These are phyloP conservation scores for Metarhizium sp. DNA, from an alignment of 2,329 filamentous ascomycete species.

Conservation along the genomic window DNA sequence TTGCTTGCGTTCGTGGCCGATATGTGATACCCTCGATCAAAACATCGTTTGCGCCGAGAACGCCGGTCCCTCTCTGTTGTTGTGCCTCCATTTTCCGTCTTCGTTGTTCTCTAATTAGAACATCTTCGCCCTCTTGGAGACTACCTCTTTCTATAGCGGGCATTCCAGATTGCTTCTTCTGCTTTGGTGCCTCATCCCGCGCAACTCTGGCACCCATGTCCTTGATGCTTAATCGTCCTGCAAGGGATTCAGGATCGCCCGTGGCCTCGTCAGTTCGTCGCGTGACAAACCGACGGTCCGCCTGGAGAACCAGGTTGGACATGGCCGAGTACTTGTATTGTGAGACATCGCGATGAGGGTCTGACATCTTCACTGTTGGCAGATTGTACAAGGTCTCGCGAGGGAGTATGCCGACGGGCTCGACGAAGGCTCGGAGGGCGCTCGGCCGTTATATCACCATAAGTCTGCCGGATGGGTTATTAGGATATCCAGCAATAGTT, in stretches of 20 bases:
- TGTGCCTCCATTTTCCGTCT: slow-evolving; percentile 70
- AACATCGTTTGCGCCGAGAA: slow-evolving; percentile 76
- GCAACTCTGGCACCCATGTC: slow-evolving; percentile 88
- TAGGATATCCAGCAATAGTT: slow-evolving; percentile 6
- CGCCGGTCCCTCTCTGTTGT: slow-evolving; percentile 62
- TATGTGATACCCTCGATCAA: slow-evolving; percentile 88
- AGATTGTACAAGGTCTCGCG: slow-evolving; percentile 14
- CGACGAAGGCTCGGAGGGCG: slow-evolving; percentile 26
- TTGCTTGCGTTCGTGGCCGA: slow-evolving; percentile 82
- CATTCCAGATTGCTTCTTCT: slow-evolving; percentile 63
- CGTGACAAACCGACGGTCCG: slow-evolving; percentile 90
- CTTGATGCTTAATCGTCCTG: slow-evolving; percentile 82
- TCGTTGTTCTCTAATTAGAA: slow-evolving; percentile 72
- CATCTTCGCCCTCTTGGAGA: slow-evolving; percentile 72
- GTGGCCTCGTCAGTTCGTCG: slow-evolving; percentile 90
- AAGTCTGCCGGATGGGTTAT: slow-evolving; percentile 14
- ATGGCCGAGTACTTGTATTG: slow-evolving; percentile 99
- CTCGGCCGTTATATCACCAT: slow-evolving; percentile 25
- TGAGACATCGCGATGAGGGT: slow-evolving; percentile 72
- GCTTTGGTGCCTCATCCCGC: slow-evolving; percentile 70
- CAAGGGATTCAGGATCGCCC: slow-evolving; percentile 93
- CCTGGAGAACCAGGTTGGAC: slow-evolving; percentile 99
- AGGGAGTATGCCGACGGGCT: slow-evolving; percentile 24
- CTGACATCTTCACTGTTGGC: slow-evolving; percentile 53
- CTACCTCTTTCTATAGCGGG: slow-evolving; percentile 65